Evolutionary conservation across 345 rosid genomes (phyloP).

Genomic region (Camelina sativa): DNA sequence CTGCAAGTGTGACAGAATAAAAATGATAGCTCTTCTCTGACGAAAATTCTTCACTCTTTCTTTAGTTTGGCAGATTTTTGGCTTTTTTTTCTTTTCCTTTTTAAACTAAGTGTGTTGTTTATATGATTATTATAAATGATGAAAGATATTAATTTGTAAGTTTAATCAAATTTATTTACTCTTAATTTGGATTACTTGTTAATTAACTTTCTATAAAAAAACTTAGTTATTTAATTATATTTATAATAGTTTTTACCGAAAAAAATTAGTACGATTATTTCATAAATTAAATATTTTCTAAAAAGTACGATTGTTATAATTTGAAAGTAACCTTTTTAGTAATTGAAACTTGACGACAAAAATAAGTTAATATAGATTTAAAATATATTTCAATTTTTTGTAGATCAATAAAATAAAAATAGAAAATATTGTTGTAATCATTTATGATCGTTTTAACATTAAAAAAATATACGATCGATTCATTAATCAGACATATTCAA

Average conservation of each 20-base stretch:
- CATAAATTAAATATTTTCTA: not conserved
- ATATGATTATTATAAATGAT: not conserved
- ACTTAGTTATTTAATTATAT: not conserved
- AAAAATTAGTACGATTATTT: not conserved
- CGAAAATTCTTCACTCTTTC: conserved; percentile 19
- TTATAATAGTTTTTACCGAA: not conserved
- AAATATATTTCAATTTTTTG: too few species aligned
- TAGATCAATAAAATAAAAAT: too few species aligned
- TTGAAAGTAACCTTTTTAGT: not conserved
- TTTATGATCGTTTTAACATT: too few species aligned
- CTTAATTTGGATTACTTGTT: not conserved
- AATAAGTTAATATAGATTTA: too few species aligned
- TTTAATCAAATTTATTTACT: not conserved
- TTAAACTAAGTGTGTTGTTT: not conserved
- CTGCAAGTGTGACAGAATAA: conserved; percentile 24
- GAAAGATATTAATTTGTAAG: not conserved
- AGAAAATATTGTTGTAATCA: too few species aligned
- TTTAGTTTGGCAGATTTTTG: not conserved
- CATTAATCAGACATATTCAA: not conserved
- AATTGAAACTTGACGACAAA: too few species aligned
- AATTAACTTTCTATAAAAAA: not conserved
- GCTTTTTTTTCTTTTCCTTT: not conserved
- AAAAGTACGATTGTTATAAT: not conserved
- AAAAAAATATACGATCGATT: not conserved
- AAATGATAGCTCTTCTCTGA: conserved; percentile 14